Base-by-base conservation (phyloP, 805 yeast genomes). In the Kurtzmaniella cleridarum region DNA sequence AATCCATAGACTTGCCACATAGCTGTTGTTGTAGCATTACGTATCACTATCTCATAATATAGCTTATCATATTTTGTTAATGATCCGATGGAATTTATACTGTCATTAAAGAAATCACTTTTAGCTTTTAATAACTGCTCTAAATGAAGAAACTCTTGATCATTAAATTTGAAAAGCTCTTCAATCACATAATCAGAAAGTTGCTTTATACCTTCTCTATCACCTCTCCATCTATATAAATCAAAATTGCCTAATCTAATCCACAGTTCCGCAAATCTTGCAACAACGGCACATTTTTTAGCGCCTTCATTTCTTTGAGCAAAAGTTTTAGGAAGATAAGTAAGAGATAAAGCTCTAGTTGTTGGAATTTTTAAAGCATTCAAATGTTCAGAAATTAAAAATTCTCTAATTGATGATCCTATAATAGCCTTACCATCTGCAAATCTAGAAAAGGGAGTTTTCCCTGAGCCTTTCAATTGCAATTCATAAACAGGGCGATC, bases 351-450 rank as follows among this genome's bases (percentile, higher is more conserved):
- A 0, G 96, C 95, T 38, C 98, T 69, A 0, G 96, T 82, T 0
- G 95, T 69, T 2, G 97, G 96, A 5, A 91, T 81, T 0, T 93
- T 90, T 18, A 93, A 74, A 2, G 86, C 83, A 54, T 84, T 59
- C 38, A 93, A 64, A 20, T 86, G 78, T 54, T 93, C 98, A 3
- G 93, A 81, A 1, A 85, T 83, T 35, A 91, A 70, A 43, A 85
- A 90, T 56, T 91, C 98, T 27, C 98, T 69, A 28, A 93, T 78
- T 34, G 95, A 81, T 2, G 97, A 88, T 44, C 96, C 64, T 26
- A 91, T 52, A 5, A 89, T 95, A 0, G 98, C 97, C 54, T 87
- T 88, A 3, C 98, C 98, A 62, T 91, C 98, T 0, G 96, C 98
- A 69, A 90, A 91, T 43, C 98, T 73, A 0, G 95, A 84, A 57